Conservation (phyloP, 2,329 filamentous ascomycete species). For the Sporothrix schenckii region DNA sequence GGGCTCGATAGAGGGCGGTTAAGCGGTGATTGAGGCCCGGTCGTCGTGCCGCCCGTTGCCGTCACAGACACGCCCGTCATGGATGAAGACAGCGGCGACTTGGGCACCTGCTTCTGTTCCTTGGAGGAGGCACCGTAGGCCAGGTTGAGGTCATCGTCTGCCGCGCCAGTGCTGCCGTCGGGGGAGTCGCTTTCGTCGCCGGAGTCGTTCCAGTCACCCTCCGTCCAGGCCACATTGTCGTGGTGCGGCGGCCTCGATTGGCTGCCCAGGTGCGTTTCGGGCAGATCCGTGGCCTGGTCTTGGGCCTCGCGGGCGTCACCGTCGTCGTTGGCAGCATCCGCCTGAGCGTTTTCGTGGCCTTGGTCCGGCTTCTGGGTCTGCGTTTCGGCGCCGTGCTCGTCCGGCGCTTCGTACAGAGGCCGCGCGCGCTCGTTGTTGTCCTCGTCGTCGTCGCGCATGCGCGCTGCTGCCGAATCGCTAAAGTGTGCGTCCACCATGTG, state of each 20-base stretch:
- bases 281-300: conserved; percentile 27
- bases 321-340: not conserved
- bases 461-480: conserved; percentile 69
- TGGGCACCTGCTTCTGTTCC: not conserved
- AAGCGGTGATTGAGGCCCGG: conserved; percentile 28
- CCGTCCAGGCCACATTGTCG: conserved; percentile 68
- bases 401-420: conserved; percentile 58
- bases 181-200: conserved; percentile 49
- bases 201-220: conserved; percentile 64
- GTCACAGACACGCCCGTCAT: conserved; percentile 26
- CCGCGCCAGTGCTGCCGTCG: not conserved
- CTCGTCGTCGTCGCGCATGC: conserved; percentile 69
- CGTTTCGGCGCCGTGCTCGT: conserved; percentile 67
- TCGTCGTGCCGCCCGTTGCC: conserved; percentile 27
- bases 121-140: not conserved
- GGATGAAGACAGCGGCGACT: conserved; percentile 28
- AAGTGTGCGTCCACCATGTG: conserved; percentile 96
- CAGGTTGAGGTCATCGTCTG: not conserved
- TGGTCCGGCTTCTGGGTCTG: conserved; percentile 40
- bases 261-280: not conserved
- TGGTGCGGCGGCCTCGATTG: conserved; percentile 36
- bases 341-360: not conserved
- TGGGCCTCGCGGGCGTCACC: not conserved
- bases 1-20: not conserved
- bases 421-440: conserved; percentile 70